Conservation (phyloP, 73 alveolate species). For the Breviolum minutum region DNA sequence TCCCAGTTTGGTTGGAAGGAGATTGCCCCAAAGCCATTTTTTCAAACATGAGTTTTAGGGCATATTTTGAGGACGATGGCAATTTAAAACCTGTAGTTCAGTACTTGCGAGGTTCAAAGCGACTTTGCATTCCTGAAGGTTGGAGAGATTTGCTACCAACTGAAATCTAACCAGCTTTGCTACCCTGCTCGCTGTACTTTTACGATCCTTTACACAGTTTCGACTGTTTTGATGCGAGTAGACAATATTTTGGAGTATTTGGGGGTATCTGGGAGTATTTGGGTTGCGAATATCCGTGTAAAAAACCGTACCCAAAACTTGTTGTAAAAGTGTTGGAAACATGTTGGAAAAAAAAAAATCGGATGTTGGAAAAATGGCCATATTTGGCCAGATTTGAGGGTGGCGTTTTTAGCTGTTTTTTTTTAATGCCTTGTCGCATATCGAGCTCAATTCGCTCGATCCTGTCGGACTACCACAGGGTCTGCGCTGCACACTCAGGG, state of each 20-base stretch:
- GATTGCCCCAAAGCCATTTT: background rate
- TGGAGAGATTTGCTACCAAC: background rate
- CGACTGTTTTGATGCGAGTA: background rate
- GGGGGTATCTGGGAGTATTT: background rate
- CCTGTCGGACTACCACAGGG: too few species aligned
- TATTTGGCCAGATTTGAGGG: background rate
- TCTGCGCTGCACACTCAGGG: too few species aligned
- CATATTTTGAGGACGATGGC: background rate
- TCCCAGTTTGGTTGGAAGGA: background rate
- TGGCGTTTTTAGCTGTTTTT: background rate
- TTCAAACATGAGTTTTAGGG: background rate
- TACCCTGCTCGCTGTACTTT: background rate
- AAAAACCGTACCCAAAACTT: background rate
- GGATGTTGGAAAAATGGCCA: background rate
- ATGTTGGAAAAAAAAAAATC: background rate
- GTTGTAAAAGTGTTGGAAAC: background rate
- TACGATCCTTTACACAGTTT: background rate
- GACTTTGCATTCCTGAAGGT: background rate
- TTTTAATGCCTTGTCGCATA: too few species aligned
- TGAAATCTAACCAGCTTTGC: background rate
- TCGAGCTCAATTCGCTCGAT: too few species aligned
- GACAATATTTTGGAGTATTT: background rate
- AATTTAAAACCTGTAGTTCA: background rate
- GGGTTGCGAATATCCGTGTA: background rate
- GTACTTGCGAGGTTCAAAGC: slow-evolving; percentile 2